phyloP scores from a whole-genome alignment of 306 rosid species.

The Erythrophleum fordii region DNA sequence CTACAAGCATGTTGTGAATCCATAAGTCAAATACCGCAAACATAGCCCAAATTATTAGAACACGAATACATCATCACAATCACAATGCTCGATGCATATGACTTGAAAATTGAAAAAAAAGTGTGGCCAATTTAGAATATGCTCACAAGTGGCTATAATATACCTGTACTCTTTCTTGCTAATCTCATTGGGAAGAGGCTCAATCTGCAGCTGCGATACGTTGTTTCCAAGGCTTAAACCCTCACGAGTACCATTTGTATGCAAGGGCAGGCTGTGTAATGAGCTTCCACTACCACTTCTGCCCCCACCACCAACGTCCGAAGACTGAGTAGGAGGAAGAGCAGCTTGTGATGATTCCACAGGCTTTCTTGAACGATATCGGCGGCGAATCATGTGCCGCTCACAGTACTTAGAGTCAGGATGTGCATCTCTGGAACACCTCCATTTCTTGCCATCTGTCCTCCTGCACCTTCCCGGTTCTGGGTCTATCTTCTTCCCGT shows the following conservation, averaged over 20 bases:
- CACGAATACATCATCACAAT: background rate
- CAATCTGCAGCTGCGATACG: slow-evolving; percentile 59
- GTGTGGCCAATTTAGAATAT: background rate
- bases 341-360: slow-evolving; percentile 88
- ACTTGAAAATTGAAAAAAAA: background rate
- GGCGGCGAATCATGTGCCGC: slow-evolving; percentile 95
- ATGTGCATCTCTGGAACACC: slow-evolving; percentile 85
- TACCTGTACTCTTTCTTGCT: slow-evolving; percentile 82
- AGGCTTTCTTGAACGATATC: slow-evolving; percentile 99
- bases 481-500: slow-evolving; percentile 91
- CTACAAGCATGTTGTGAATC: slow-evolving; percentile 29
- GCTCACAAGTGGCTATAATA: slow-evolving; percentile 7
- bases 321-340: slow-evolving; percentile 47
- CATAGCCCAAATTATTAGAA: slow-evolving; percentile 4
- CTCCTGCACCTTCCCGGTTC: slow-evolving; percentile 95
- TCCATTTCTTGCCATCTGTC: slow-evolving; percentile 93
- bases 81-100: slow-evolving; percentile 8
- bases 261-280: slow-evolving; percentile 67
- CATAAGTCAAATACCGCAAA: slow-evolving; percentile 42
- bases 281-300: slow-evolving; percentile 51
- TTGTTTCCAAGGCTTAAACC: slow-evolving; percentile 56
- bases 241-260: slow-evolving; percentile 59
- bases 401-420: slow-evolving; percentile 93
- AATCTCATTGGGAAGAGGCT: slow-evolving; percentile 62
- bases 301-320: slow-evolving; percentile 46